These are phyloP conservation scores for Volvariella surrecta DNA, from an alignment of 1,284 basidiomycete genomes.

Conservation along the genomic window DNA sequence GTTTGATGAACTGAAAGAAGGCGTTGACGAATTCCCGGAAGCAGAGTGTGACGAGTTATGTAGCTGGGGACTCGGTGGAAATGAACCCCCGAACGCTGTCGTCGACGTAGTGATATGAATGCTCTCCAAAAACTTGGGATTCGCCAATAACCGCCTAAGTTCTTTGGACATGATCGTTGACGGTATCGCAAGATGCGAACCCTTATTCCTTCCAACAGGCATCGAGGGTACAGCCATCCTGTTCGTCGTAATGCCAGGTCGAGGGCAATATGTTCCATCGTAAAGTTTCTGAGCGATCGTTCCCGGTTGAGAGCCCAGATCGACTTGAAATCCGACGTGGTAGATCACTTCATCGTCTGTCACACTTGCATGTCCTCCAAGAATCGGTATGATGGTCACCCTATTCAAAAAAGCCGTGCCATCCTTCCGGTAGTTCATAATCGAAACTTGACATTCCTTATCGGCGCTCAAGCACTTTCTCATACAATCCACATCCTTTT, in stretches of 20 bases:
- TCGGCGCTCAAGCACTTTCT: constrained; percentile 57
- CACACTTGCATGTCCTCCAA: constrained; percentile 36
- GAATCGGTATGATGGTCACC: constrained; percentile 78
- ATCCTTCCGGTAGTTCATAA: constrained; percentile 86
- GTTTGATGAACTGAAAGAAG: too few relatives aligned
- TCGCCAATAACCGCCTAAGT: constrained; percentile 21
- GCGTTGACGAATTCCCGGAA: neutral
- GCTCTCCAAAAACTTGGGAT: constrained; percentile 20
- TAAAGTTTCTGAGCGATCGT: constrained; percentile 71
- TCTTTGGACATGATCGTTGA: constrained; percentile 22
- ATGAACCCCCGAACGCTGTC: constrained; percentile 10
- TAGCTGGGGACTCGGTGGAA: neutral
- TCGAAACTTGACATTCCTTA: constrained; percentile 82
- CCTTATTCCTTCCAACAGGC: neutral
- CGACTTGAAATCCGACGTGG: constrained; percentile 90
- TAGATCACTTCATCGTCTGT: constrained; percentile 62
- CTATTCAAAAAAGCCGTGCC: constrained; percentile 85
- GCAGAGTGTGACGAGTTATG: neutral
- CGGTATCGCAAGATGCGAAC: neutral
- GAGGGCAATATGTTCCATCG: constrained; percentile 64
- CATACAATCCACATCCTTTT: constrained; percentile 63
- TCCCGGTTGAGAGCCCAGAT: constrained; percentile 82
- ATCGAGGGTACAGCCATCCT: neutral
- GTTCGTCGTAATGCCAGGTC: constrained; percentile 12
- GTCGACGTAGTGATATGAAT: constrained; percentile 23